Base-by-base conservation (phyloP, 345 rosid genomes). In the Boechera retrofracta region DNA sequence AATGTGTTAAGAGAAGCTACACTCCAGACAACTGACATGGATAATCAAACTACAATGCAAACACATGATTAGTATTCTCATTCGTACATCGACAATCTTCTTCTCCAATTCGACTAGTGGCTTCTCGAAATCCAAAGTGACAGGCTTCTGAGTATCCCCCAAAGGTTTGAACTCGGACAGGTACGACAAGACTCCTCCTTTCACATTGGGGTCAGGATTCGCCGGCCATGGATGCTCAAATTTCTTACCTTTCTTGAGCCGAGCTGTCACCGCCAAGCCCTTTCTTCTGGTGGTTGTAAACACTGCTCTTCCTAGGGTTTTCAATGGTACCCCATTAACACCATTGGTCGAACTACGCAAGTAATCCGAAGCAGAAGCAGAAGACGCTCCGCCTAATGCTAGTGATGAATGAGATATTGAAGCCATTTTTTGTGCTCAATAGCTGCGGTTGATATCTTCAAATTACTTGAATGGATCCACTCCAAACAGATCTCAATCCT, bases 171-270 rank as follows among this genome's bases (percentile, higher is more conserved):
- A 95, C 71, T 64, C 77, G 0, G 99, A 89, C 31, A 95, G 90
- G 76, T 95, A 89, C 75, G 82, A 80, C 54, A 91, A 90, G 69
- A 91, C 74, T 63, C 97, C 98, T 28, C 98, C 99, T 75, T 93
- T 87, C 39, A 92, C 97, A 76, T 89, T 95, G 0, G 94, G 96
- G 84, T 95, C 99, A 31, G 97, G 91, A 86, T 92, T 85, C 0
- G 83, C 86, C 0, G 99, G 97, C 99, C 99, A 95, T 0, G 99
- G 98, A 74, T 89, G 86, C 44, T 92, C 98, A 12, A 89, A 87
- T 86, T 92, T 95, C 93, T 88, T 92, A 64, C 81, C 86, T 84
- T 89, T 95, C 86, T 91, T 87, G 59, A 86, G 75, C 85, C 86
- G 85, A 9, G 94, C 87, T 35, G 78, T 63, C 12, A 91, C 86